Evolutionary conservation across 768 basidiomycete species (phyloP).

Genomic region (Mycena capillaripes): DNA sequence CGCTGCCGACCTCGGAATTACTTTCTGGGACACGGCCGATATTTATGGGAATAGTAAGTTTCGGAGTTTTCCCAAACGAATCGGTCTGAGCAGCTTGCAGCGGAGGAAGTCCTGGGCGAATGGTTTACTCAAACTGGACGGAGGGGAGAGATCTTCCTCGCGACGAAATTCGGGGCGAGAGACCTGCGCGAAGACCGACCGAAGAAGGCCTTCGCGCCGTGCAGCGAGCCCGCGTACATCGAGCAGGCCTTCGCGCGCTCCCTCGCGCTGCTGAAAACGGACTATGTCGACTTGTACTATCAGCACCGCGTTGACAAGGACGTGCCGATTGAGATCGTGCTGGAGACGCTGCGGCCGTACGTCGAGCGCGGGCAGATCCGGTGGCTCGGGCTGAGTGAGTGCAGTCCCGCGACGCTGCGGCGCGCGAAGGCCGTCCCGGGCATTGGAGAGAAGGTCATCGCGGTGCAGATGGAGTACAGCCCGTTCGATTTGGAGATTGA

Average conservation of each 20-base stretch:
- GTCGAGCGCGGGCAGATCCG: slow-evolving; percentile 47
- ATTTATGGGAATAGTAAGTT: slow-evolving; percentile 39
- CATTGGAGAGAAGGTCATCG: slow-evolving; percentile 44
- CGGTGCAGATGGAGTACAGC: slow-evolving; percentile 50
- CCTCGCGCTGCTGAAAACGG: slow-evolving; percentile 34
- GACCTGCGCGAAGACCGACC: slow-evolving; percentile 33
- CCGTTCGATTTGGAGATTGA: slow-evolving; percentile 46
- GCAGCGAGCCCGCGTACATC: slow-evolving; percentile 40
- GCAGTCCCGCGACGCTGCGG: slow-evolving; percentile 44
- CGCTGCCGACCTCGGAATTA: slow-evolving; percentile 36
- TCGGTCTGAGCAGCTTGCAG: slow-evolving; percentile 15
- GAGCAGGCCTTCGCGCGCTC: slow-evolving; percentile 31
- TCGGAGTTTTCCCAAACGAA: background rate
- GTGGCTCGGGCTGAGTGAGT: slow-evolving; percentile 54
- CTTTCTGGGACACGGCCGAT: slow-evolving; percentile 42
- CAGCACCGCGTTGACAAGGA: slow-evolving; percentile 49
- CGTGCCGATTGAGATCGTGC: slow-evolving; percentile 48
- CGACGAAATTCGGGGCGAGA: slow-evolving; percentile 44
- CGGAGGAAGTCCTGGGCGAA: slow-evolving; percentile 39
- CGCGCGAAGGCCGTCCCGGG: slow-evolving; percentile 46
- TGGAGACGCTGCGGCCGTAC: slow-evolving; percentile 51
- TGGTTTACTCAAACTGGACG: slow-evolving; percentile 44
- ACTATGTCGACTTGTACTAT: slow-evolving; percentile 46
- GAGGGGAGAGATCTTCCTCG: slow-evolving; percentile 44
- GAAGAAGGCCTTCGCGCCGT: slow-evolving; percentile 16